Conservation (phyloP, 768 basidiomycete genomes). For the Boletus barrowsii region DNA sequence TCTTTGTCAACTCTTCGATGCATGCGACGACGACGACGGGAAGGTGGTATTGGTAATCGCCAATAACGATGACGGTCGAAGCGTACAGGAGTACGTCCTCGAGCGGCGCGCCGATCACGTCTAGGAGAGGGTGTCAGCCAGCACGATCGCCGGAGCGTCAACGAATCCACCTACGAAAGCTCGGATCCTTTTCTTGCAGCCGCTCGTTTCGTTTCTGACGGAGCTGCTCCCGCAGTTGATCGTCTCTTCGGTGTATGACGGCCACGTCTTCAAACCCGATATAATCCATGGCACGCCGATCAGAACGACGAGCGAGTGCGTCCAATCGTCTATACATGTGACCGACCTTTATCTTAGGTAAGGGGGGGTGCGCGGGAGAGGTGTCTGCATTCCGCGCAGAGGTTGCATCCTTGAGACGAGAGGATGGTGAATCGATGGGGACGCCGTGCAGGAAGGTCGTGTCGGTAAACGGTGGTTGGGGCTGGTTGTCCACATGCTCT, state of each 20-base stretch:
- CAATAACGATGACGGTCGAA: conserved; percentile 32
- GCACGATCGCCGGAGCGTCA: not conserved
- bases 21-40: conserved; percentile 40
- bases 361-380: conserved; percentile 1
- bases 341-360: conserved; percentile 19
- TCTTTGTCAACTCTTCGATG: conserved; percentile 46
- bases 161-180: conserved; percentile 24
- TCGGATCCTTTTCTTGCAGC: conserved; percentile 20
- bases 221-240: conserved; percentile 24
- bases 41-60: conserved; percentile 37
- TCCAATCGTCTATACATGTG: conserved; percentile 28
- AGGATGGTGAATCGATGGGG: not conserved
- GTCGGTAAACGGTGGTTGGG: conserved; percentile 4
- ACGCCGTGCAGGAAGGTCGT: conserved; percentile 1
- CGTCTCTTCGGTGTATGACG: conserved; percentile 14
- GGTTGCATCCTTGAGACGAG: not conserved
- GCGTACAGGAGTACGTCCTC: conserved; percentile 33
- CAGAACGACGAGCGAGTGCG: conserved; percentile 18
- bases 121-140: conserved; percentile 16
- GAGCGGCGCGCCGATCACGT: conserved; percentile 36
- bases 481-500: conserved; percentile 27
- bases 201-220: conserved; percentile 16
- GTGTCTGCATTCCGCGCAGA: not conserved
- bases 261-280: conserved; percentile 24
- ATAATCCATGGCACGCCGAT: conserved; percentile 28